Base-by-base conservation (phyloP, 2,329 filamentous ascomycete genomes). In the Zymoseptoria passerinii region DNA sequence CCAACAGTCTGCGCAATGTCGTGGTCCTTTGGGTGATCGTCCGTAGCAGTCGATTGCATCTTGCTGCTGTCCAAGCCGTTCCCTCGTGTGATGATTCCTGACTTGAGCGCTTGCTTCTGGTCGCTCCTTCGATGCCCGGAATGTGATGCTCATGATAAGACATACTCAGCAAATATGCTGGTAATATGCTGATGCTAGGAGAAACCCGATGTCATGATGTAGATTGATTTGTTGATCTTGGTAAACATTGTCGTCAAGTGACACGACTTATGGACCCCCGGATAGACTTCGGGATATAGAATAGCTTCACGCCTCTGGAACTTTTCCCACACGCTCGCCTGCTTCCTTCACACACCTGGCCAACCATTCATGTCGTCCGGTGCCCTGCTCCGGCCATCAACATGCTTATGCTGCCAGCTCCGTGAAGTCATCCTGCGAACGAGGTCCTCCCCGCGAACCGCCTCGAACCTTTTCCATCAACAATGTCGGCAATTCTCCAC, bases 21-120 rank as follows among this genome's bases (percentile, higher is more conserved):
- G 56, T 53, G 35, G 64, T 53, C 27, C 63, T 48, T 1, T 58
- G 60, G 49, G 55, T 63, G 48, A 65, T 65, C 40, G 57, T 62
- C n/a, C 63, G 35, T 28, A 65, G 50, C 10, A 65, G 50, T 55
- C 63, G 53, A 44, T 59, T 61, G 44, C 63, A 65, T 58, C 63
- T 55, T 10, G 62, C 62, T 44, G 61, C 59, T 19, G 63, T 64
- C 63, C 63, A 65, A 9, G 58, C 54, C n/a, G 61, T 58, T 48
- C 64, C 63, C 13, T 60, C 58, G 16, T 55, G 20, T n/a, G 20
- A 48, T 50, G 28, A 35, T 19, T 58, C 57, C 50, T 59, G 57
- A 28, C 40, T 51, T 4, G 49, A 9, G 8, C 57, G 59, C 54
- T 60, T 63, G 10, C 61, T 58, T 60, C n/a, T 52, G 23, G 50